Conservation (phyloP, 1,139 yeast genomes). For the Kazachstania sp. region DNA sequence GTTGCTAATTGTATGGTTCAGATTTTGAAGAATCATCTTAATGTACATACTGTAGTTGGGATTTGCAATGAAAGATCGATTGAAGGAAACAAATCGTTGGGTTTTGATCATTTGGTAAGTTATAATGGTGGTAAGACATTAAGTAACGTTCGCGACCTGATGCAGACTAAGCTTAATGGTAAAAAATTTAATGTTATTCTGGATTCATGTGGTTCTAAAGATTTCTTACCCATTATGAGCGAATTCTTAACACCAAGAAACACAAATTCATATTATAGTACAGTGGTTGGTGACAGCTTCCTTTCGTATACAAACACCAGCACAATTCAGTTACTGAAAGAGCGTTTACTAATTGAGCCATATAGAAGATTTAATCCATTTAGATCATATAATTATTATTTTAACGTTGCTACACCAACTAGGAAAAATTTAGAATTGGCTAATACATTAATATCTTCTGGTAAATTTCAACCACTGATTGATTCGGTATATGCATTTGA, state of each 20-base stretch:
- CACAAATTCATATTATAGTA: slow-evolving; percentile 38
- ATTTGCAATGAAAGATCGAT: slow-evolving; percentile 39
- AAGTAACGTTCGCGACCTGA: slow-evolving; percentile 30
- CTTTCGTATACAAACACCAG: slow-evolving; percentile 19
- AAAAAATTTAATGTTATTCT: slow-evolving; percentile 40
- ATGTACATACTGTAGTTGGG: slow-evolving; percentile 33
- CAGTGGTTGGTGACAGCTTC: slow-evolving; percentile 44
- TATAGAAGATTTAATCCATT: slow-evolving; percentile 36
- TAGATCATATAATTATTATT: slow-evolving; percentile 32
- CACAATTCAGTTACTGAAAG: slow-evolving; percentile 29
- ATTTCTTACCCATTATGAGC: slow-evolving; percentile 31
- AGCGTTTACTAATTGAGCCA: slow-evolving; percentile 47
- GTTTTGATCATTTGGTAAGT: slow-evolving; percentile 46
- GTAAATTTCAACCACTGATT: slow-evolving; percentile 38
- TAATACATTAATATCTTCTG: slow-evolving; percentile 35
- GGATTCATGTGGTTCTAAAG: slow-evolving; percentile 41
- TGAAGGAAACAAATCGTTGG: slow-evolving; percentile 38
- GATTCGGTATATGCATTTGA: slow-evolving; percentile 47
- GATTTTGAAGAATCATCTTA: slow-evolving; percentile 23
- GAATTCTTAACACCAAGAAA: slow-evolving; percentile 36
- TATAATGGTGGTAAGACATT: slow-evolving; percentile 35
- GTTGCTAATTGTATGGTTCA: slow-evolving; percentile 23
- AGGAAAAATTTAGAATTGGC: slow-evolving; percentile 31
- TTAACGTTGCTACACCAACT: slow-evolving; percentile 18
- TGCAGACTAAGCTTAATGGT: slow-evolving; percentile 26